These are phyloP conservation scores for Aquilaria yunnanensis DNA, from an alignment of 345 rosid species.

Conservation along the genomic window DNA sequence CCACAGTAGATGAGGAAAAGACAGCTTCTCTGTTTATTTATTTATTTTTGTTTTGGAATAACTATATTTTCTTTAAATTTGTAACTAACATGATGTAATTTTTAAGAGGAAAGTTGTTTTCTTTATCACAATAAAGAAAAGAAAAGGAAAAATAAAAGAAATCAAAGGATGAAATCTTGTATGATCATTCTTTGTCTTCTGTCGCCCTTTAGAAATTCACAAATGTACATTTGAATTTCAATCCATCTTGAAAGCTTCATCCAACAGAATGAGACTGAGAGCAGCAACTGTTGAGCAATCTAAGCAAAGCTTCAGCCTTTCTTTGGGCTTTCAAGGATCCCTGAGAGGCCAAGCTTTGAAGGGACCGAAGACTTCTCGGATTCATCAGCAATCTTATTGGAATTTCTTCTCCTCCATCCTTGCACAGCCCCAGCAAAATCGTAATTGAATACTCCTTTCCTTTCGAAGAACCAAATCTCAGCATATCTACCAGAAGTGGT, in stretches of 20 bases:
- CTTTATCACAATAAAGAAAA: no score
- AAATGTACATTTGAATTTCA: slow-evolving; percentile 19
- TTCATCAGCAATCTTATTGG: slow-evolving; percentile 39
- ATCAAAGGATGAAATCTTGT: not conserved
- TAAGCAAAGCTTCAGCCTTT: slow-evolving; percentile 59
- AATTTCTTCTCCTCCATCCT: slow-evolving; percentile 58
- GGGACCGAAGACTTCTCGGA: slow-evolving; percentile 65
- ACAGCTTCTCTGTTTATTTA: no score
- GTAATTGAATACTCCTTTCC: slow-evolving; percentile 61
- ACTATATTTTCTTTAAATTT: no score
- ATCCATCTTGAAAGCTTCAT: slow-evolving; percentile 2
- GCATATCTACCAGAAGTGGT: slow-evolving; percentile 53
- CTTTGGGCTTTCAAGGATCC: slow-evolving; percentile 59
- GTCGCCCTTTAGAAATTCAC: slow-evolving; percentile 8
- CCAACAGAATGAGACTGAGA: slow-evolving; percentile 39
- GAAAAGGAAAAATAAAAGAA: no score
- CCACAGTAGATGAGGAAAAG: no score
- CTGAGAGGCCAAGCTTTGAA: slow-evolving; percentile 44
- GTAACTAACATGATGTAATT: no score
- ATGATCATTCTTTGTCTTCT: not conserved
- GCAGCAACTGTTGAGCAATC: slow-evolving; percentile 54
- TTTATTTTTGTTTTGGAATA: no score
- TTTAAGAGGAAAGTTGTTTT: no score
- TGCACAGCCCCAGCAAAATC: slow-evolving; percentile 53
- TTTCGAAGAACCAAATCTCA: slow-evolving; percentile 57